Percentiles rank a stretch among this genome's conserved stretches.
Conservation (phyloP, 257 asterid species). For the Leonotis leonurus region DNA sequence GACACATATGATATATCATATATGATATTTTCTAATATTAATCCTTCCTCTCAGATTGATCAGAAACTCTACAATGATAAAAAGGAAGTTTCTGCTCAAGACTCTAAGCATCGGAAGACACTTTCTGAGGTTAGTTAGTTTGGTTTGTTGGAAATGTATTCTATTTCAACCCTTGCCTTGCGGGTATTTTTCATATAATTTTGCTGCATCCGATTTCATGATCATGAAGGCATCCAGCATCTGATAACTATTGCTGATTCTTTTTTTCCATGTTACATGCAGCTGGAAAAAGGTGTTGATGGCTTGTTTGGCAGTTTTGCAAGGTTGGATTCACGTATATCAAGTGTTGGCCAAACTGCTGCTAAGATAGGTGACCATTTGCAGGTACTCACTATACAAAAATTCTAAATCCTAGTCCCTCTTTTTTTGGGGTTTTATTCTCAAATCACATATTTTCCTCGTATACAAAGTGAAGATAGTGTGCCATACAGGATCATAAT, state of each 20-base stretch:
- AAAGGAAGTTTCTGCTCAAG: conserved; percentile 79
- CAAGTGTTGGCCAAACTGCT: conserved; percentile 99
- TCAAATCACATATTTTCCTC: background rate
- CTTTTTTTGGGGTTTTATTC: background rate
- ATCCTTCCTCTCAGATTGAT: conserved; percentile 52
- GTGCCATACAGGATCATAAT: background rate
- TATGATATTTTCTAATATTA: conserved; percentile 28
- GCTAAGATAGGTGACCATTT: conserved; percentile 99
- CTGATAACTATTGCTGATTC: conserved; percentile 8
- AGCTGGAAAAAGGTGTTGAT: conserved; percentile 98
- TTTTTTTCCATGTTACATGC: conserved; percentile 24
- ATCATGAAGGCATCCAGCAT: background rate
- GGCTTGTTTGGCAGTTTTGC: conserved; percentile 93
- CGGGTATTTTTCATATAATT: background rate
- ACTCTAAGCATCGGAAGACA: conserved; percentile 86
- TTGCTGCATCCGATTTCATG: conserved; percentile 8
- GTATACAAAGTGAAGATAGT: background rate
- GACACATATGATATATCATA: conserved; percentile 8
- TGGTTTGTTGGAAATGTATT: background rate
- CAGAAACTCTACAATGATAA: conserved; percentile 74
- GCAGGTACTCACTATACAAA: conserved; percentile 49
- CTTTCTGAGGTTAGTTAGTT: conserved; percentile 67
- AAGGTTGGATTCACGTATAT: conserved; percentile 90
- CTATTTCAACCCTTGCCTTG: background rate
- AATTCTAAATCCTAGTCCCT: conserved; percentile 2